A percentile compares a stretch with the other conserved stretches of the same genome.
These are phyloP conservation scores for Trichopus zeylanicus DNA, from an alignment of 116 monocot species.

Conservation along the genomic window DNA sequence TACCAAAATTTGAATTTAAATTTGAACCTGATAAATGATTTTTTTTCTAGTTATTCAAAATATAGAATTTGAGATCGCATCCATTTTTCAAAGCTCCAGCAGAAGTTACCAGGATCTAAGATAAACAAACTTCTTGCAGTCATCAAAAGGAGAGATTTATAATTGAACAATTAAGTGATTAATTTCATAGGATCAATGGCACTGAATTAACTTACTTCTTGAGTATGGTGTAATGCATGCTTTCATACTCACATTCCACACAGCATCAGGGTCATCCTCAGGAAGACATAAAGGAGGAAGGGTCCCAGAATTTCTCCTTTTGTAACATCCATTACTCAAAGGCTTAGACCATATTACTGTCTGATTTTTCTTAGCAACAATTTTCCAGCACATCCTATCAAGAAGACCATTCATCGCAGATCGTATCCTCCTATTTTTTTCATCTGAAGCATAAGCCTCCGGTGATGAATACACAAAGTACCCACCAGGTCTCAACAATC, in stretches of 20 bases:
- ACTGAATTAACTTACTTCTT: conserved; percentile 40
- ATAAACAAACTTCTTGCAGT: no score
- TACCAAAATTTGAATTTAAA: no score
- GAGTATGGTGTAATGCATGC: conserved; percentile 86
- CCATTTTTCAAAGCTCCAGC: no score
- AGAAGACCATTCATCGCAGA: conserved; percentile 77
- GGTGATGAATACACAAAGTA: conserved; percentile 96
- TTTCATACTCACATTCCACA: conserved; percentile 78
- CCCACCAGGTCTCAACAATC: conserved; percentile 80
- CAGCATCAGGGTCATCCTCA: conserved; percentile 74
- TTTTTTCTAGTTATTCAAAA: no score
- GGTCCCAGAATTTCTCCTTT: conserved; percentile 52
- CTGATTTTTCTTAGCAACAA: conserved; percentile 82
- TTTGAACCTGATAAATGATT: no score
- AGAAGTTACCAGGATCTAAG: no score
- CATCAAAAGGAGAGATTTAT: no score
- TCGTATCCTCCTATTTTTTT: conserved; percentile 85
- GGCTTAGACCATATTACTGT: conserved; percentile 95
- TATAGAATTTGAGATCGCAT: no score
- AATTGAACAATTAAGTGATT: no score
- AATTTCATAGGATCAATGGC: no score
- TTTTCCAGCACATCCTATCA: conserved; percentile 91
- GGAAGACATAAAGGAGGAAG: conserved; percentile 66
- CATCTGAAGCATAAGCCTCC: conserved; percentile 95
- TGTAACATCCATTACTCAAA: conserved; percentile 80